phyloP scores from a whole-genome alignment of 179 eudicot genomes.

The Drosera spatulata region DNA sequence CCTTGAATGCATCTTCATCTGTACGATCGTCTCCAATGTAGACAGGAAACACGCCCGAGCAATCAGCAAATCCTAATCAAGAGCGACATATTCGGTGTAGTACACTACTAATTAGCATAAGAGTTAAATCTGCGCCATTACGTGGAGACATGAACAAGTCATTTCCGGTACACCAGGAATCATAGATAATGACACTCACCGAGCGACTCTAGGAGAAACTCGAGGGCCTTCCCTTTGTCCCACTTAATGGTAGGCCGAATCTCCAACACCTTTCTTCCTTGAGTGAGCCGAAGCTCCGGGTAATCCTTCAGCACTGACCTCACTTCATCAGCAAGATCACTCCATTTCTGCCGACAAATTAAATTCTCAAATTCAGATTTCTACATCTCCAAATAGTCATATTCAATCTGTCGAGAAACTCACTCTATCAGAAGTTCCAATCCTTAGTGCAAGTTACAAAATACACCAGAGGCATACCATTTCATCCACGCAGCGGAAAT shows the following conservation, averaged over 20 bases:
- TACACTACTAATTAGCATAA: no score
- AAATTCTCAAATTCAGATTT: no score
- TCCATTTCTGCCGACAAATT: not conserved
- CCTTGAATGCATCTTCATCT: conserved; percentile 57
- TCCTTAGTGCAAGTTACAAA: no score
- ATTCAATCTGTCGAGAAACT: not conserved
- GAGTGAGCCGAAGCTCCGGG: conserved; percentile 64
- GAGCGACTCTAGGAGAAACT: conserved; percentile 59
- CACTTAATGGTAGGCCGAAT: conserved; percentile 93
- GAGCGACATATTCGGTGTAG: not conserved
- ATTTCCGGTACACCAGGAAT: no score
- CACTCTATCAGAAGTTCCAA: no score
- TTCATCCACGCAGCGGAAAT: conserved; percentile 44
- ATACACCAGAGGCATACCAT: conserved; percentile 15
- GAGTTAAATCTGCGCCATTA: no score
- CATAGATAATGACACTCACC: conserved; percentile 28
- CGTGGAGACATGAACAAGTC: no score
- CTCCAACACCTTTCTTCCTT: conserved; percentile 92
- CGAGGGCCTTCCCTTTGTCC: conserved; percentile 45
- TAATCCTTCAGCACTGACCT: conserved; percentile 61
- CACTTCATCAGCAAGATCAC: conserved; percentile 45
- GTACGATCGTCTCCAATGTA: conserved; percentile 67
- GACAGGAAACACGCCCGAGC: conserved; percentile 66
- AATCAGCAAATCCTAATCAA: conserved; percentile 47
- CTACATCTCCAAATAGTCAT: no score